Evolutionary conservation across 352 stramenopile species (phyloP).

Genomic region (Phytopythium cucurbitacearum): DNA sequence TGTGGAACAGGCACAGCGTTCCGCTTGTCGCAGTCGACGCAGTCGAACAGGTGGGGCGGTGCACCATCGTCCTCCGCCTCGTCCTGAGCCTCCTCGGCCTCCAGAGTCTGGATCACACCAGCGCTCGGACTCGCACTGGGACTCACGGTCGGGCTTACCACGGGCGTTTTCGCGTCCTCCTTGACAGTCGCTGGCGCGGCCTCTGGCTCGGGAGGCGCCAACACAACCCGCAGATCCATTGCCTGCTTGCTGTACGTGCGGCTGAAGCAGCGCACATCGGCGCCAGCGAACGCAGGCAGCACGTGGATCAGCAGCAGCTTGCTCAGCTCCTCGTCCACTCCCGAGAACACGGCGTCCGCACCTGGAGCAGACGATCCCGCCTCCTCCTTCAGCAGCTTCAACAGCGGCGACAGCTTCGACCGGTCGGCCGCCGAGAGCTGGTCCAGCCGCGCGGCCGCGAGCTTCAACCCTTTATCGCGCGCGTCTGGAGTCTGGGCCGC

Average conservation of each 20-base stretch:
- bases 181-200: neutral
- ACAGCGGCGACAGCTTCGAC: slow-evolving; percentile 44
- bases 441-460: slow-evolving; percentile 38
- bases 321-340: slow-evolving; percentile 52
- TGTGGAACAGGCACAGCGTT: slow-evolving; percentile 32
- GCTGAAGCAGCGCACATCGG: slow-evolving; percentile 42
- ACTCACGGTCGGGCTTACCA: neutral
- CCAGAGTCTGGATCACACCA: neutral
- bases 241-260: slow-evolving; percentile 55
- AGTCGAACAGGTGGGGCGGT: slow-evolving; percentile 56
- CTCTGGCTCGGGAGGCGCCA: slow-evolving; percentile 1
- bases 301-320: slow-evolving; percentile 51
- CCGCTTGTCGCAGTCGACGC: slow-evolving; percentile 42
- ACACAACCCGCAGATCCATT: slow-evolving; percentile 58
- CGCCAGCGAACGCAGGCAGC: slow-evolving; percentile 38
- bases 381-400: slow-evolving; percentile 13
- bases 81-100: slow-evolving; percentile 10
- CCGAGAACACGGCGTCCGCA: slow-evolving; percentile 39
- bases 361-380: slow-evolving; percentile 4
- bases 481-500: neutral
- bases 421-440: slow-evolving; percentile 42
- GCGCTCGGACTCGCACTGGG: neutral
- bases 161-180: neutral
- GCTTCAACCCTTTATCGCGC: slow-evolving; percentile 21
- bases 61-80: slow-evolving; percentile 7